Percentiles rank a stretch among this genome's conserved stretches.
phyloP scores from a whole-genome alignment of 2,329 filamentous ascomycete genomes.

The Elsinoe australis region DNA sequence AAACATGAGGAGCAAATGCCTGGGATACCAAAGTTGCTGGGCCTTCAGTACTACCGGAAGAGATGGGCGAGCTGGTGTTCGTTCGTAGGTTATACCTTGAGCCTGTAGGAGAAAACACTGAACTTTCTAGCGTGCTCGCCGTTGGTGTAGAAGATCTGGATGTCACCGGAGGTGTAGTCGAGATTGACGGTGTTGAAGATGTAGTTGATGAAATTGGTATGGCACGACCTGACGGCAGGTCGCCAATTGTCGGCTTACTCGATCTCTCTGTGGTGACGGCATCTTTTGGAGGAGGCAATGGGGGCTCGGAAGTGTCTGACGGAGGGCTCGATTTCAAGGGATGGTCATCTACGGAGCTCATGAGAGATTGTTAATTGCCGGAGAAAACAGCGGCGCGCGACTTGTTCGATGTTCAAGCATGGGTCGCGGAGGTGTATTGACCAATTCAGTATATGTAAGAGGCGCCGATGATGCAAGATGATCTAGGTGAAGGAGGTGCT shows the following conservation, averaged over 20 bases:
- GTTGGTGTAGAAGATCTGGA: slow-evolving; percentile 7
- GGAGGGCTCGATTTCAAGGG: slow-evolving; percentile 8
- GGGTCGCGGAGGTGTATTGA: slow-evolving; percentile 1
- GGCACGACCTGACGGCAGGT: background rate
- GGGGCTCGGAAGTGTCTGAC: background rate
- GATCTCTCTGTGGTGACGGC: background rate
- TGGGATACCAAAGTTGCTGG: slow-evolving; percentile 62
- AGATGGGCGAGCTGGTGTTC: slow-evolving; percentile 26
- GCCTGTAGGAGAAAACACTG: slow-evolving; percentile 39
- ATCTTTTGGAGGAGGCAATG: slow-evolving; percentile 12
- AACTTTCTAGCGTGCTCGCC: slow-evolving; percentile 26
- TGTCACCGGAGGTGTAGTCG: slow-evolving; percentile 5
- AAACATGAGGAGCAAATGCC: slow-evolving; percentile 82
- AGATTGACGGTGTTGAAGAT: background rate
- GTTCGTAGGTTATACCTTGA: slow-evolving; percentile 27
- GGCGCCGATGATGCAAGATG: background rate
- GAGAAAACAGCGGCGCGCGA: background rate
- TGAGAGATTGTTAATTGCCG: slow-evolving; percentile 7
- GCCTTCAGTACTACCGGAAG: slow-evolving; percentile 44
- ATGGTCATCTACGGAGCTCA: slow-evolving; percentile 14
- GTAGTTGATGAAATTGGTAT: background rate
- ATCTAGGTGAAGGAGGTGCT: background rate
- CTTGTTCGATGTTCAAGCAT: background rate
- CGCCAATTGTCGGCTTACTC: background rate
- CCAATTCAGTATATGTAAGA: background rate